These are phyloP conservation scores for Eragrostis curvula DNA, from an alignment of 176 grass and related monocot genomes.

Conservation along the genomic window DNA sequence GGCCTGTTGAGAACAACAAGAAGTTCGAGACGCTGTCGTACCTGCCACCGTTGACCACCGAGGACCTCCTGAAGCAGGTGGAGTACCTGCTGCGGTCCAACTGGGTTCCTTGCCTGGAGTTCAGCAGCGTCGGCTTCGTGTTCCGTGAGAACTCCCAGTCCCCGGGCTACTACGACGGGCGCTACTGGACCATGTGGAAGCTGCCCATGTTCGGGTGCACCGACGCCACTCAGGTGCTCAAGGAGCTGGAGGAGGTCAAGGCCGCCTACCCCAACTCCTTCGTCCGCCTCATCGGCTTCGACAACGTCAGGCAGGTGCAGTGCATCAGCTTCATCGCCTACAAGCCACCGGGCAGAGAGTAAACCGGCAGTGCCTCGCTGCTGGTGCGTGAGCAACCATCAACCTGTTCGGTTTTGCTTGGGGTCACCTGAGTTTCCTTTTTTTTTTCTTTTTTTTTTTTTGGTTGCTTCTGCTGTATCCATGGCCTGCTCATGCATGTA, in stretches of 20 bases:
- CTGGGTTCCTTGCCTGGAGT: conserved; percentile 86
- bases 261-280: conserved; percentile 52
- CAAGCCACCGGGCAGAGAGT: conserved; percentile 52
- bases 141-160: conserved; percentile 57
- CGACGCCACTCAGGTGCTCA: conserved; percentile 59
- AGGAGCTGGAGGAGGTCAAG: conserved; percentile 61
- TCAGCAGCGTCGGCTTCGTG: conserved; percentile 62
- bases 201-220: conserved; percentile 91
- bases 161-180: conserved; percentile 74
- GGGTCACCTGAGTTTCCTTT: not conserved
- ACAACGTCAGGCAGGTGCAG: conserved; percentile 75
- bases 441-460: not conserved
- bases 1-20: conserved; percentile 60
- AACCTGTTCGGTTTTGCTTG: not conserved
- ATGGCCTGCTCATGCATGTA: not conserved
- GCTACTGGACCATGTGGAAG: conserved; percentile 99
- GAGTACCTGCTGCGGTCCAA: conserved; percentile 70
- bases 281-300: conserved; percentile 71
- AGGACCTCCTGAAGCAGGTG: conserved; percentile 69
- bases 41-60: conserved; percentile 48
- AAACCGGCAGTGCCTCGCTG: too few relatives aligned
- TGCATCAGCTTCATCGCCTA: conserved; percentile 75
- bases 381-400: not conserved
- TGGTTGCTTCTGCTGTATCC: not conserved
- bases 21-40: conserved; percentile 96